Evolutionary conservation across 176 grass and related monocot genomes (phyloP).

Genomic region (Triticum turgidum): DNA sequence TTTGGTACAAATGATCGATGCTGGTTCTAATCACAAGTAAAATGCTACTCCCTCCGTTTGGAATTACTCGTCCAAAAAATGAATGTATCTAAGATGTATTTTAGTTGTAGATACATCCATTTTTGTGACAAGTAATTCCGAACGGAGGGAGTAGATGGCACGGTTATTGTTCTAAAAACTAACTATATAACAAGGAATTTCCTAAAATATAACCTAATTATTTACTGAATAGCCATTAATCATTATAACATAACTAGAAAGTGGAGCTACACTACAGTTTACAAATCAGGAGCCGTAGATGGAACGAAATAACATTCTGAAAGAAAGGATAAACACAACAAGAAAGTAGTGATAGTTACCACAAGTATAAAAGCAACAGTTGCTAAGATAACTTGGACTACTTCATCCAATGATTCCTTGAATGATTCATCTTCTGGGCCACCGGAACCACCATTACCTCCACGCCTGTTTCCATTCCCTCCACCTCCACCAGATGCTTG

Average conservation of each 20-base stretch:
- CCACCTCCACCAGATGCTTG: conserved; percentile 59
- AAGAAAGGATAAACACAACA: background rate
- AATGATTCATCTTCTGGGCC: conserved; percentile 69
- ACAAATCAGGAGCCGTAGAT: background rate
- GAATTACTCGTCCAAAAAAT: too few species aligned
- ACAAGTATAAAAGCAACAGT: conserved; percentile 72
- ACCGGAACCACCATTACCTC: conserved; percentile 56
- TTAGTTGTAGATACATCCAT: too few species aligned
- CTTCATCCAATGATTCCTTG: conserved; percentile 76
- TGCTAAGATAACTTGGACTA: conserved; percentile 81
- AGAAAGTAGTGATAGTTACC: conserved; percentile 58
- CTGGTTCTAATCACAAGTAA: background rate
- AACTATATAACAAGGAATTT: background rate
- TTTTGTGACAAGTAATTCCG: too few species aligned
- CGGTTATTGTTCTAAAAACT: background rate
- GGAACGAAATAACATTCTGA: background rate
- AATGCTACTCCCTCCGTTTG: background rate
- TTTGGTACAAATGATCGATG: background rate
- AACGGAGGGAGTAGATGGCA: background rate
- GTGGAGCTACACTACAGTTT: background rate
- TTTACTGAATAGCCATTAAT: background rate
- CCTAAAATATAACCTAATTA: background rate
- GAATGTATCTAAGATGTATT: too few species aligned
- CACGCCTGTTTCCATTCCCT: conserved; percentile 60
- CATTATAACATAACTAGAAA: background rate